Conservation (phyloP, 768 basidiomycete species). For the Macrolepiota albuminosa region DNA sequence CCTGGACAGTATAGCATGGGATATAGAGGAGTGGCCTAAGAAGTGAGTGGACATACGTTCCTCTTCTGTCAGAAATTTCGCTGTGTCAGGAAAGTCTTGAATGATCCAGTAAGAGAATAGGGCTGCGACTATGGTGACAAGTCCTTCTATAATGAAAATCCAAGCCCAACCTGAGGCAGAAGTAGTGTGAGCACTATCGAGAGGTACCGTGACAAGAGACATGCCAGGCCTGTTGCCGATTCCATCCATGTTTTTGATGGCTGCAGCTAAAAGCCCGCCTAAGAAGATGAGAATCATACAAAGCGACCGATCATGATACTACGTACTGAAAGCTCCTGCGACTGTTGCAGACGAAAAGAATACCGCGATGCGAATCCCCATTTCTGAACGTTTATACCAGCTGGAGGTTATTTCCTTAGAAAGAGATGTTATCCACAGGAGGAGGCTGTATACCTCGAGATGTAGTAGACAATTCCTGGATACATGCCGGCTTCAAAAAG, state of each 20-base stretch:
- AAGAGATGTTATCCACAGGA: background rate
- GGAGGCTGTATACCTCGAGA: slow-evolving; percentile 42
- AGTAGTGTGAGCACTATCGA: background rate
- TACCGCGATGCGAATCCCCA: slow-evolving; percentile 63
- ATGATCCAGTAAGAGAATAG: slow-evolving; percentile 67
- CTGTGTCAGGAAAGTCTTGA: slow-evolving; percentile 74
- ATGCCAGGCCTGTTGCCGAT: slow-evolving; percentile 54
- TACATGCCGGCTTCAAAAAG: slow-evolving; percentile 55
- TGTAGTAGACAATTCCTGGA: slow-evolving; percentile 57
- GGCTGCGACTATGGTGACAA: slow-evolving; percentile 58
- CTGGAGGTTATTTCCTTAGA: slow-evolving; percentile 24
- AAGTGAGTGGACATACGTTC: slow-evolving; percentile 41
- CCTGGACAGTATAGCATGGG: slow-evolving; percentile 28
- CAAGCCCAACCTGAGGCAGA: slow-evolving; percentile 48
- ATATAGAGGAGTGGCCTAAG: background rate
- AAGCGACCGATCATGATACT: background rate
- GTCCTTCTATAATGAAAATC: slow-evolving; percentile 74
- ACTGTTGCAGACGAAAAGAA: slow-evolving; percentile 82
- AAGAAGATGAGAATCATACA: background rate
- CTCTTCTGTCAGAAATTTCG: slow-evolving; percentile 59
- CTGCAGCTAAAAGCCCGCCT: slow-evolving; percentile 64
- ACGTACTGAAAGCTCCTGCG: slow-evolving; percentile 68
- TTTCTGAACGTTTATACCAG: slow-evolving; percentile 79
- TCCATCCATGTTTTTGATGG: slow-evolving; percentile 68
- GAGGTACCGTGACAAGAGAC: slow-evolving; percentile 38